These are phyloP conservation scores for Pichia gijzeniarum DNA, from an alignment of 805 yeast genomes.

Conservation along the genomic window DNA sequence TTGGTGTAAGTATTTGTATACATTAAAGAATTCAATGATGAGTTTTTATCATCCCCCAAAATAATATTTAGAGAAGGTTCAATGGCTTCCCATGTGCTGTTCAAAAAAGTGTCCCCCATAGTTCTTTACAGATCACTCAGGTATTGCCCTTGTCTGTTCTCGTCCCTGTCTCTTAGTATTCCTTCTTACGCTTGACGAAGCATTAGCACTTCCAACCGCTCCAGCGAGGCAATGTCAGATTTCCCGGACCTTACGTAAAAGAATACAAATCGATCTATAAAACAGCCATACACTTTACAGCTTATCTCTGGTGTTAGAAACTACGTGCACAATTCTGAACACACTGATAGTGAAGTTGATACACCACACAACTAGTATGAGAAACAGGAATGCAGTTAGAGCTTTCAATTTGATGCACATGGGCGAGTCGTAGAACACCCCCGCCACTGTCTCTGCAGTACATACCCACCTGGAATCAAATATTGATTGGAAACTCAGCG, in stretches of 20 bases:
- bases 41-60: constrained; percentile 57
- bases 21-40: constrained; percentile 61
- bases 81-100: constrained; percentile 62
- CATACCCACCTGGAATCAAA: constrained; percentile 84
- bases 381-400: constrained; percentile 69
- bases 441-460: constrained; percentile 17
- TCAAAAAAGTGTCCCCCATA: constrained; percentile 21
- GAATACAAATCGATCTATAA: too few species aligned
- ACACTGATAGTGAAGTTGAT: constrained; percentile 78
- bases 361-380: constrained; percentile 77
- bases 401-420: constrained; percentile 78
- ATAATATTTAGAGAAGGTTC: constrained; percentile 71
- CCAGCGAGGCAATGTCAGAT: constrained; percentile 4
- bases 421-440: constrained; percentile 29
- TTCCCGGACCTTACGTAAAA: too few species aligned
- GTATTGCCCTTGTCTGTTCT: too few species aligned
- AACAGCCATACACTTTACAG: too few species aligned
- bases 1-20: constrained; percentile 91
- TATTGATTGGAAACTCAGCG: constrained; percentile 78
- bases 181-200: too few species aligned
- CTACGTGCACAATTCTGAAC: constrained; percentile 73
- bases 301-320: constrained; percentile 10
- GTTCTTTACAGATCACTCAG: neutral
- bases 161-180: neutral
- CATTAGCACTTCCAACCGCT: neutral